Percentiles rank a stretch among this genome's conserved stretches.
phyloP scores from a whole-genome alignment of 2,329 filamentous ascomycete species.

The Huntiella savannae region DNA sequence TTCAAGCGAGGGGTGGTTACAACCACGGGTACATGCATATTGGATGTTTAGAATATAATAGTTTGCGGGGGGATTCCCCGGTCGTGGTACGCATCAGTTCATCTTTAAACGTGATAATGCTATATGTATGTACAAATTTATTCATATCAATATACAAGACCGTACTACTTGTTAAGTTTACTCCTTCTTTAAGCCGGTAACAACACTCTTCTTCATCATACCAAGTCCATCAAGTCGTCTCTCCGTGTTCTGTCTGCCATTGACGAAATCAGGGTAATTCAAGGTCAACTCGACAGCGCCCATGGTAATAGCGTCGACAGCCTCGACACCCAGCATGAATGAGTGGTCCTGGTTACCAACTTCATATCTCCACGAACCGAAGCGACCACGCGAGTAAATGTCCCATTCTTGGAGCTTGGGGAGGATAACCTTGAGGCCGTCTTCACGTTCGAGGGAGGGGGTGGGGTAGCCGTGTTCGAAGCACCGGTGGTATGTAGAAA shows the following conservation, averaged over 20 bases:
- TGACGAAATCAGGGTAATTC: slow-evolving; percentile 95
- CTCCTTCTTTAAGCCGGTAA: no score
- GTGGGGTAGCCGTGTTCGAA: slow-evolving; percentile 99
- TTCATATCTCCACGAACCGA: slow-evolving; percentile 97
- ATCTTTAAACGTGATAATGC: no score
- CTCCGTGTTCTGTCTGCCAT: slow-evolving; percentile 51
- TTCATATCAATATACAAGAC: no score
- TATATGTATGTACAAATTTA: no score
- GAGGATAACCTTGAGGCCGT: slow-evolving; percentile 77
- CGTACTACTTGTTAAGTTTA: no score
- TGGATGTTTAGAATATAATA: no score
- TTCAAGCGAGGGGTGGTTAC: no score
- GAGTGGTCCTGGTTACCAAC: slow-evolving; percentile 93
- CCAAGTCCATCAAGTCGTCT: slow-evolving; percentile 26
- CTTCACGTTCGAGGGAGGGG: slow-evolving; percentile 84
- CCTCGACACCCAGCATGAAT: slow-evolving; percentile 93
- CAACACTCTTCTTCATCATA: slow-evolving; percentile 2
- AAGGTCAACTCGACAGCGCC: slow-evolving; percentile 81
- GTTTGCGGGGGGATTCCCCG: no score
- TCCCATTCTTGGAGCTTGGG: slow-evolving; percentile 80
- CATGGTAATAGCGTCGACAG: slow-evolving; percentile 74
- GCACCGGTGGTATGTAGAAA: slow-evolving; percentile 92
- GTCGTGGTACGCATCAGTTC: no score
- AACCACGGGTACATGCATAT: no score
- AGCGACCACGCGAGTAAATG: slow-evolving; percentile 90